These are phyloP conservation scores for Hysterium pulicare DNA, from an alignment of 2,329 filamentous ascomycete genomes.

Conservation along the genomic window DNA sequence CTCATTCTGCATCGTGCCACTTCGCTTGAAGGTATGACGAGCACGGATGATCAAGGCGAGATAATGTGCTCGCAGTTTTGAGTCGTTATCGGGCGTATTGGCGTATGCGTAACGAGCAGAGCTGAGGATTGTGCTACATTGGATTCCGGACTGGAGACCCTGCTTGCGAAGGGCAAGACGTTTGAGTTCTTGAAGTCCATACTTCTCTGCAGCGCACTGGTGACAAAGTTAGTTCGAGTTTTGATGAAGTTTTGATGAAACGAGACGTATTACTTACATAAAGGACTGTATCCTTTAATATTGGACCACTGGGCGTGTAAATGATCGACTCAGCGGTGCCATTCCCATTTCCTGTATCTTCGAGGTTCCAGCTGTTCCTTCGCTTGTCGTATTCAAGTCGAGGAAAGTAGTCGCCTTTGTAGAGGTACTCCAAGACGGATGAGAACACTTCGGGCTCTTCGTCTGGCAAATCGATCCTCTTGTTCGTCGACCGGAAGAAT, in stretches of 20 bases:
- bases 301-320: constrained; percentile 59
- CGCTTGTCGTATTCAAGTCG: constrained; percentile 79
- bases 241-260: background rate
- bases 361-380: constrained; percentile 77
- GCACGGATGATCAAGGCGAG: constrained; percentile 88
- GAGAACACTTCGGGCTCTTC: constrained; percentile 91
- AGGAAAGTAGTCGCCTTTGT: constrained; percentile 91
- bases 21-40: constrained; percentile 84
- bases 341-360: constrained; percentile 51
- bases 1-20: constrained; percentile 92
- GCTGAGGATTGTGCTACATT: constrained; percentile 78
- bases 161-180: constrained; percentile 83
- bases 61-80: constrained; percentile 87
- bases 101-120: constrained; percentile 88
- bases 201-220: constrained; percentile 75
- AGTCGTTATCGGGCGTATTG: constrained; percentile 84
- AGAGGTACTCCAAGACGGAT: constrained; percentile 83
- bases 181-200: constrained; percentile 80
- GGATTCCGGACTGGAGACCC: constrained; percentile 78
- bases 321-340: constrained; percentile 48
- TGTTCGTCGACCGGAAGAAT: constrained; percentile 59
- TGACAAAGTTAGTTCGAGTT: constrained; percentile 9
- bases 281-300: constrained; percentile 85
- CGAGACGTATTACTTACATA: constrained; percentile 50
- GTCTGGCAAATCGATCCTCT: constrained; percentile 75